Conservation (phyloP, 1,284 basidiomycete genomes). For the Ustilago vetiveriae region DNA sequence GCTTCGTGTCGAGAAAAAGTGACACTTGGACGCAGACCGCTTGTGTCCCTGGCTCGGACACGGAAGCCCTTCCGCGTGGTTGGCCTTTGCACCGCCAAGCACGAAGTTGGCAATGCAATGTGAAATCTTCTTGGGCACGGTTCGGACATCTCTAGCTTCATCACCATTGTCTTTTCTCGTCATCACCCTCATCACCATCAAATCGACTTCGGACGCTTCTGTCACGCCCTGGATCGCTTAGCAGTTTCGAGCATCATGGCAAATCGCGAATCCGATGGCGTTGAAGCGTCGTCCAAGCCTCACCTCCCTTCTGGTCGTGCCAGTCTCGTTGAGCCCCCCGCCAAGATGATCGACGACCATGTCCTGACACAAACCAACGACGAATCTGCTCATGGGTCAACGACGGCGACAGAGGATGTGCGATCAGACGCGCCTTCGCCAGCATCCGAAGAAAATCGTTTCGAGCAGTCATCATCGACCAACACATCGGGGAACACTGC, state of each 20-base stretch:
- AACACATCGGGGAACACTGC: neutral
- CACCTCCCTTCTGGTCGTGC: constrained; percentile 36
- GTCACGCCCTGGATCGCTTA: neutral
- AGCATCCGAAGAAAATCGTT: constrained; percentile 16
- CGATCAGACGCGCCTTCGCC: neutral
- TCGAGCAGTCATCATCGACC: constrained; percentile 4
- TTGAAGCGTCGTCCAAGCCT: constrained; percentile 28
- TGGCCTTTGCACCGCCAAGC: neutral
- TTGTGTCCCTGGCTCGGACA: too few species aligned
- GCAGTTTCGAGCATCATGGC: constrained; percentile 65
- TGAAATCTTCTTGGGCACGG: constrained; percentile 5
- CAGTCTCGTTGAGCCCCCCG: constrained; percentile 18
- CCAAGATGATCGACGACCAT: constrained; percentile 2
- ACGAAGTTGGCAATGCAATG: too few species aligned
- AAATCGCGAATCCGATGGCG: constrained; percentile 20
- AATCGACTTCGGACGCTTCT: neutral
- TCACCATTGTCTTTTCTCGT: neutral
- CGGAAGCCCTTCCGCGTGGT: neutral
- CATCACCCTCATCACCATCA: constrained; percentile 70
- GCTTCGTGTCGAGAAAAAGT: neutral
- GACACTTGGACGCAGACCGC: neutral
- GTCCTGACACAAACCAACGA: neutral
- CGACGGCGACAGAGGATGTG: neutral
- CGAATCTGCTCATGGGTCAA: neutral
- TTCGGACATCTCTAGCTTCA: too few species aligned